Percentiles rank a stretch among this genome's conserved stretches.
Conservation (phyloP, 768 basidiomycete species). For the Mrakia gelida region DNA sequence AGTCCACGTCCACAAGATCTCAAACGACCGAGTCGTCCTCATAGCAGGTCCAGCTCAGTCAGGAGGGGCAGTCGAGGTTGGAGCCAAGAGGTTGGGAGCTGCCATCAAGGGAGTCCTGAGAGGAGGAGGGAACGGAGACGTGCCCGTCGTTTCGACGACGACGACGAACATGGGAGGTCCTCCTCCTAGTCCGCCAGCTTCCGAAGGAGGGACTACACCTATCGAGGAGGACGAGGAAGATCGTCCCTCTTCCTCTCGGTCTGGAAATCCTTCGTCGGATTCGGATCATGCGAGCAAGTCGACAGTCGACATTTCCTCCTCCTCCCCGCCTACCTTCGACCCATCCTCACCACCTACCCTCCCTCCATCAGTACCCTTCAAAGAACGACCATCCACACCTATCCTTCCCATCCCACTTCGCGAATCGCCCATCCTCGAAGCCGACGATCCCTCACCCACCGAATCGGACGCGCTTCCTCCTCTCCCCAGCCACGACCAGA, state of each 20-base stretch:
- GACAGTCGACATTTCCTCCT: background rate
- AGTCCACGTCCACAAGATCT: slow-evolving; percentile 27
- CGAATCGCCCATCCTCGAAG: background rate
- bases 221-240: background rate
- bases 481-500: slow-evolving; percentile 8
- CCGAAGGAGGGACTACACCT: background rate
- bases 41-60: background rate
- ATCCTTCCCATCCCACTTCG: background rate
- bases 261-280: background rate
- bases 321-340: background rate
- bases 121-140: background rate
- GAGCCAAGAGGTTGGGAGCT: background rate
- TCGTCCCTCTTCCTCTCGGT: background rate
- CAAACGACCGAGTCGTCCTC: slow-evolving; percentile 14
- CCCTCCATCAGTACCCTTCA: background rate
- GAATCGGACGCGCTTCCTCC: slow-evolving; percentile 22
- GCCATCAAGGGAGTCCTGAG: background rate
- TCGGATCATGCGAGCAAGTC: background rate
- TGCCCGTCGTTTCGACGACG: background rate
- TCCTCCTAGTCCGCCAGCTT: slow-evolving; percentile 24
- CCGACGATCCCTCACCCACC: background rate
- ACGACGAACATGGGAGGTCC: slow-evolving; percentile 7
- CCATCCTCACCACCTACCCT: background rate
- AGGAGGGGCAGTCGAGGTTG: background rate
- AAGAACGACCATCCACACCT: background rate